Evolutionary conservation across 306 rosid species (phyloP).

Genomic region (Sindora glabra): DNA sequence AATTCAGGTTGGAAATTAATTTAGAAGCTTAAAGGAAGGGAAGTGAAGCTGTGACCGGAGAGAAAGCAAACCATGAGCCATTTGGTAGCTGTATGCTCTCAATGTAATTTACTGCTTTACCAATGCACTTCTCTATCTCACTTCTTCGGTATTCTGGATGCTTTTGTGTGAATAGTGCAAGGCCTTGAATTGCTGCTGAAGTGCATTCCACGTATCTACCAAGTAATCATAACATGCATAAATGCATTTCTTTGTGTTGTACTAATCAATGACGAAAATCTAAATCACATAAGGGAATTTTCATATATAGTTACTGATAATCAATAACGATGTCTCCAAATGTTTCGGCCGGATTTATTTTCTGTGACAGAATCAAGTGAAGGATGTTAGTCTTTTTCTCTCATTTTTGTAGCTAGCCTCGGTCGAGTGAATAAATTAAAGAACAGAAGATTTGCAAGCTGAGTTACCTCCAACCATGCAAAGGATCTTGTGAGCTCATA

Average conservation of each 20-base stretch:
- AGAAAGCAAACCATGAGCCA: slow-evolving; percentile 57
- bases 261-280: no score
- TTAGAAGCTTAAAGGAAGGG: not conserved
- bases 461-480: slow-evolving; percentile 58
- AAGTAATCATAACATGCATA: not conserved
- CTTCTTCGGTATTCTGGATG: slow-evolving; percentile 29
- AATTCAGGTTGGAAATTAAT: no score
- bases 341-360: slow-evolving; percentile 51
- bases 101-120: slow-evolving; percentile 37
- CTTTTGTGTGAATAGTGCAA: slow-evolving; percentile 28
- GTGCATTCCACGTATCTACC: slow-evolving; percentile 68
- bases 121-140: slow-evolving; percentile 47
- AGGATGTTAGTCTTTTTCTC: not conserved
- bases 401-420: no score
- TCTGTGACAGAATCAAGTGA: slow-evolving; percentile 32
- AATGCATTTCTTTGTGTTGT: not conserved
- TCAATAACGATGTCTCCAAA: slow-evolving; percentile 66
- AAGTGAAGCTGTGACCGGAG: no score
- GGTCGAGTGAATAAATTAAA: no score
- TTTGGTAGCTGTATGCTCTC: slow-evolving; percentile 44
- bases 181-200: slow-evolving; percentile 55
- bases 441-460: not conserved
- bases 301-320: slow-evolving; percentile 53
- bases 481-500: slow-evolving; percentile 83
- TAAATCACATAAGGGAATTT: not conserved